A percentile compares a stretch with the other conserved stretches of the same genome.
Conservation (phyloP, 2,329 filamentous ascomycete genomes). For the Beauveria sp. region DNA sequence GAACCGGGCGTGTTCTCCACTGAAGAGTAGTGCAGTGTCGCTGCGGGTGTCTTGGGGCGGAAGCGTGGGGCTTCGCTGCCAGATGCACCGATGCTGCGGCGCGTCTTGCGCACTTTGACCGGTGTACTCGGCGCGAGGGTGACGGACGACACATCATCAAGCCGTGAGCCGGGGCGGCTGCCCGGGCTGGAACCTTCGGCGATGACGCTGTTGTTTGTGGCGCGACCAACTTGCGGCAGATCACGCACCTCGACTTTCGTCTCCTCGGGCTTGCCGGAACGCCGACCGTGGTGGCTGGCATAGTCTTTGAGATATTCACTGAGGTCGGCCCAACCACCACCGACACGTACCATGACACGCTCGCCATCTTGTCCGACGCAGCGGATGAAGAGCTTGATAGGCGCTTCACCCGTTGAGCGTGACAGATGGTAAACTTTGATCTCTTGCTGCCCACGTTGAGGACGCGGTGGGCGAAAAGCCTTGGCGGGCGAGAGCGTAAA, state of each 20-base stretch:
- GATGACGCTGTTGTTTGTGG: slow-evolving; percentile 20
- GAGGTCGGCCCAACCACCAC: slow-evolving; percentile 95
- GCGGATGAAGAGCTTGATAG: slow-evolving; percentile 90
- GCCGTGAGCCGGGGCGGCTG: slow-evolving; percentile 30
- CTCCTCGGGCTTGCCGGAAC: slow-evolving; percentile 38
- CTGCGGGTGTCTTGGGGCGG: slow-evolving; percentile 36
- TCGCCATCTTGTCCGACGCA: slow-evolving; percentile 85
- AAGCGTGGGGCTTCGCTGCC: slow-evolving; percentile 24
- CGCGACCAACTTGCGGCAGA: slow-evolving; percentile 22
- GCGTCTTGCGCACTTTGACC: slow-evolving; percentile 47
- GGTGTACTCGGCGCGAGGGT: slow-evolving; percentile 35
- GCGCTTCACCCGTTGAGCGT: slow-evolving; percentile 72
- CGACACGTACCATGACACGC: slow-evolving; percentile 95
- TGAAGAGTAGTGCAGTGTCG: slow-evolving; percentile 32
- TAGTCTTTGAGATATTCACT: slow-evolving; percentile 94
- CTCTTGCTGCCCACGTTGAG: slow-evolving; percentile 53
- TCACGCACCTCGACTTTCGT: slow-evolving; percentile 54
- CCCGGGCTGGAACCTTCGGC: slow-evolving; percentile 34
- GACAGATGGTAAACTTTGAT: slow-evolving; percentile 91
- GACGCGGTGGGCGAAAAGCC: slow-evolving; percentile 39
- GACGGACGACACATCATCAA: slow-evolving; percentile 22
- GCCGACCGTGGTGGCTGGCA: slow-evolving; percentile 82
- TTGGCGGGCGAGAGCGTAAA: slow-evolving; percentile 62
- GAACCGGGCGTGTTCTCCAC: slow-evolving; percentile 36
- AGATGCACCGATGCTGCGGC: slow-evolving; percentile 35